Conservation (phyloP, 2,329 filamentous ascomycete genomes). For the Aspergillus ibericus region DNA sequence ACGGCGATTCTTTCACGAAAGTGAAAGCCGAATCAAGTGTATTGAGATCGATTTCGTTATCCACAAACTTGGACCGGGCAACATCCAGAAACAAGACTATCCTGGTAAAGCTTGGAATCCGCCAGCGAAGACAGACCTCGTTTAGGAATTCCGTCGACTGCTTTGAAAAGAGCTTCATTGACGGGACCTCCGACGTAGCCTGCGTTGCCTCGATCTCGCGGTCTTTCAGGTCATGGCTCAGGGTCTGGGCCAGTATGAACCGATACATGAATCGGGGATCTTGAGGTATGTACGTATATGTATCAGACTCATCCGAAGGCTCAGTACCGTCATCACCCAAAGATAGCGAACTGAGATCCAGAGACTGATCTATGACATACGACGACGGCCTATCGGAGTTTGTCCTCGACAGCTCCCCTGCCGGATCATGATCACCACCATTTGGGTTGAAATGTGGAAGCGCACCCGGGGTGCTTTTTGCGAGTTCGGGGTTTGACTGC, state of each 20-base stretch:
- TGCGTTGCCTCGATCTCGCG: constrained; percentile 52
- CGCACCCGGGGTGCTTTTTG: constrained; percentile 67
- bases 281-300: constrained; percentile 86
- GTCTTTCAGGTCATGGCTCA: constrained; percentile 62
- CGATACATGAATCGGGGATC: constrained; percentile 83
- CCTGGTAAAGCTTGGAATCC: constrained; percentile 78
- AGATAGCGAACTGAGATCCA: constrained; percentile 61
- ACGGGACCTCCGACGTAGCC: constrained; percentile 48
- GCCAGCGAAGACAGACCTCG: constrained; percentile 85
- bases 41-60: constrained; percentile 77
- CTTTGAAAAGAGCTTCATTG: constrained; percentile 64
- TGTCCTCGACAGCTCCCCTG: constrained; percentile 48
- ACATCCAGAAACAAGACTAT: constrained; percentile 82
- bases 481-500: constrained; percentile 79
- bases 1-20: constrained; percentile 70
- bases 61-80: constrained; percentile 77
- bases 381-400: constrained; percentile 50
- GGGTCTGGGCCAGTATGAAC: constrained; percentile 73
- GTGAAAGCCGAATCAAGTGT: constrained; percentile 82
- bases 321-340: constrained; percentile 51
- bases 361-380: constrained; percentile 65
- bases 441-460: constrained; percentile 58
- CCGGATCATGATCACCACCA: constrained; percentile 34
- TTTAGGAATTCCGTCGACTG: constrained; percentile 79
- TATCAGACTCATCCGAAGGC: constrained; percentile 49